Conservation (phyloP, 345 rosid species). For the Hibiscus mutabilis region DNA sequence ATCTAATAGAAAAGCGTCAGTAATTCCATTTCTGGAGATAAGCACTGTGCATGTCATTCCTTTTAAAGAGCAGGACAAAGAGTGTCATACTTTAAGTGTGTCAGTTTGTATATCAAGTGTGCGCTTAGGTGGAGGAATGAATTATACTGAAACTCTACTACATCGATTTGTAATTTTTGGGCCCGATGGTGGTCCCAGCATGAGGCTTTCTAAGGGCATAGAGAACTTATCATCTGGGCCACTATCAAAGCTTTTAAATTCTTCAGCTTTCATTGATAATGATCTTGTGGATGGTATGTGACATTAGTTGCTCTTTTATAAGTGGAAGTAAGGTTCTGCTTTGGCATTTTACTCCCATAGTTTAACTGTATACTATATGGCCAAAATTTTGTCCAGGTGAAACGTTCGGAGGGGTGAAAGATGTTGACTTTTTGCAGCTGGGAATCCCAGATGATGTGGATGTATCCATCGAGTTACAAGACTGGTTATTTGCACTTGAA, state of each 20-base stretch:
- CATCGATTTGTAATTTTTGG: conserved; percentile 86
- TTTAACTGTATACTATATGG: conserved; percentile 6
- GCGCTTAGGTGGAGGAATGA: conserved; percentile 96
- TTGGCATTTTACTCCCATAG: conserved; percentile 4
- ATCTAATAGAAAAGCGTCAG: conserved; percentile 25
- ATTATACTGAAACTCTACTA: conserved; percentile 73
- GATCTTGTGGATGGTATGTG: conserved; percentile 41
- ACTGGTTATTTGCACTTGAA: conserved; percentile 97
- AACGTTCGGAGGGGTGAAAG: conserved; percentile 39
- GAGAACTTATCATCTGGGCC: conserved; percentile 78
- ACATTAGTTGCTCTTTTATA: conserved; percentile 3
- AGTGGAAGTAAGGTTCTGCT: conserved; percentile 1
- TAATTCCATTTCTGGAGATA: conserved; percentile 66
- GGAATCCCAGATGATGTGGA: conserved; percentile 86
- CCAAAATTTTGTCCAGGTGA: conserved; percentile 33
- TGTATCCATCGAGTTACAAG: conserved; percentile 64
- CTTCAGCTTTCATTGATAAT: conserved; percentile 46
- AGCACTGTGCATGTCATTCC: conserved; percentile 79
- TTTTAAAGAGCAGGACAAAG: conserved; percentile 69
- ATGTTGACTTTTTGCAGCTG: conserved; percentile 43
- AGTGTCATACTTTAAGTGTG: conserved; percentile 73
- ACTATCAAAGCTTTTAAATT: conserved; percentile 69
- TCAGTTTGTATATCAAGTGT: conserved; percentile 77
- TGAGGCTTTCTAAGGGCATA: conserved; percentile 72
- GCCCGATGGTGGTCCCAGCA: conserved; percentile 92